Conservation (phyloP, 2,329 filamentous ascomycete genomes). For the Venturiaceae sp. region DNA sequence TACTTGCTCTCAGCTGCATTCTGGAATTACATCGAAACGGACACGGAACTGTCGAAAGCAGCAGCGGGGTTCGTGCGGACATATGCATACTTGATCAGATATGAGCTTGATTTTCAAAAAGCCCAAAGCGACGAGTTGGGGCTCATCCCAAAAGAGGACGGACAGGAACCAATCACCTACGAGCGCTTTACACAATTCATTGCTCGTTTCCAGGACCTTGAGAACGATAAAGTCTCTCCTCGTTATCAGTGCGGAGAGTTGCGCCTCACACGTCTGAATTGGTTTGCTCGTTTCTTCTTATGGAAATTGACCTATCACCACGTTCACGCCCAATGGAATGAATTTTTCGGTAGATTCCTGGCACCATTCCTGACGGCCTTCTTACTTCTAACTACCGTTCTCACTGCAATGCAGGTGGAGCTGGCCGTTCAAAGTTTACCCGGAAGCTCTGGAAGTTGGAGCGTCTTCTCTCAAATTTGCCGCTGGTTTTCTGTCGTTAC, state of each 20-base stretch:
- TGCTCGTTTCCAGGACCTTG: slow-evolving; percentile 15
- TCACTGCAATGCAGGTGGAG: slow-evolving; percentile 4
- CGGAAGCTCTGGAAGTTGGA: too few species aligned
- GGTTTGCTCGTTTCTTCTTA: background rate
- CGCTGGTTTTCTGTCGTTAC: too few species aligned
- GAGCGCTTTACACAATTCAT: slow-evolving; percentile 18
- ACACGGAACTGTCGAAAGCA: slow-evolving; percentile 13
- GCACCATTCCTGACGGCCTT: slow-evolving; percentile 8
- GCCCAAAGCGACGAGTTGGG: slow-evolving; percentile 20
- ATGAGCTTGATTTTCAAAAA: slow-evolving; percentile 24
- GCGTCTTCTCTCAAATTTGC: too few species aligned
- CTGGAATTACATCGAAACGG: slow-evolving; percentile 18
- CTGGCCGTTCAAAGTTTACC: background rate
- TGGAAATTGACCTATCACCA: slow-evolving; percentile 5
- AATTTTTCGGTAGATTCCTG: slow-evolving; percentile 2
- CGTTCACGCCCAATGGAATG: slow-evolving; percentile 1
- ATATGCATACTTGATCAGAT: slow-evolving; percentile 24
- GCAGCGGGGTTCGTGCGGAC: slow-evolving; percentile 26
- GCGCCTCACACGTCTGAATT: slow-evolving; percentile 6
- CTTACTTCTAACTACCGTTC: background rate
- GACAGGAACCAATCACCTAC: slow-evolving; percentile 19
- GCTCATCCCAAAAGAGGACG: too few species aligned
- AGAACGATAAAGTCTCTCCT: slow-evolving; percentile 17
- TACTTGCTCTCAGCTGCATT: slow-evolving; percentile 18
- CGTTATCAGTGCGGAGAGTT: slow-evolving; percentile 31